Evolutionary conservation across 192 early-diverging fungal species (phyloP).

Genomic region (Coemansia sp.): DNA sequence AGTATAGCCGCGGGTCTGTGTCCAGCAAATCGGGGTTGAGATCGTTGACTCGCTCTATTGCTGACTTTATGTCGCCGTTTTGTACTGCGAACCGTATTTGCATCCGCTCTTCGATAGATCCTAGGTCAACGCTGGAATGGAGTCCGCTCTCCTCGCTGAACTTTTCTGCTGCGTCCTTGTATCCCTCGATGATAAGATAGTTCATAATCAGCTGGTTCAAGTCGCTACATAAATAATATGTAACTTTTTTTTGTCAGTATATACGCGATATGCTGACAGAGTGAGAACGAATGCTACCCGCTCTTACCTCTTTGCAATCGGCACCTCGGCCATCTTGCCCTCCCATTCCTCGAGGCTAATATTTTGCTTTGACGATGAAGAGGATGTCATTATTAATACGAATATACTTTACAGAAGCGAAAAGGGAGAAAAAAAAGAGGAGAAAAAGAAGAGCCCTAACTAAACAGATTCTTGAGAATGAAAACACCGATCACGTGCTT

Average conservation of each 20-base stretch:
- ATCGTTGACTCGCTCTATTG: constrained; percentile 98
- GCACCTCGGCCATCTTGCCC: constrained; percentile 76
- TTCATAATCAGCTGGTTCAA: constrained; percentile 99
- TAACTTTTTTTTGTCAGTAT: constrained; percentile 3
- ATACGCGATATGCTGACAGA: too few species aligned
- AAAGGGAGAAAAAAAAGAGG: background rate
- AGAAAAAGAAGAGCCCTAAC: background rate
- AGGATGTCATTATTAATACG: constrained; percentile 39
- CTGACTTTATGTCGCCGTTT: constrained; percentile 85
- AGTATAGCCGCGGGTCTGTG: constrained; percentile 90
- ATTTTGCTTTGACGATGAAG: constrained; percentile 59
- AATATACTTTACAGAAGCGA: too few species aligned
- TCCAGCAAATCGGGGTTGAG: constrained; percentile 98
- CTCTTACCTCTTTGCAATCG: constrained; percentile 82
- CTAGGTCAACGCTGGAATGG: constrained; percentile 77
- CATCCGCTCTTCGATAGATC: constrained; percentile 94
- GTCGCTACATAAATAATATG: constrained; percentile 76
- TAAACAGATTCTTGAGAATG: background rate
- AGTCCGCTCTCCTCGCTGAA: constrained; percentile 90
- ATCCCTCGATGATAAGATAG: constrained; percentile 98
- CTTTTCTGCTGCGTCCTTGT: constrained; percentile 98
- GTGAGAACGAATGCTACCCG: too few species aligned
- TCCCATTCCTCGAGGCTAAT: constrained; percentile 86
- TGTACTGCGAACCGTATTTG: constrained; percentile 92
- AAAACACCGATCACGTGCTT: background rate